phyloP scores from a whole-genome alignment of 371 early-diverging fungal genomes.

The Lichtheimia hyalospora region DNA sequence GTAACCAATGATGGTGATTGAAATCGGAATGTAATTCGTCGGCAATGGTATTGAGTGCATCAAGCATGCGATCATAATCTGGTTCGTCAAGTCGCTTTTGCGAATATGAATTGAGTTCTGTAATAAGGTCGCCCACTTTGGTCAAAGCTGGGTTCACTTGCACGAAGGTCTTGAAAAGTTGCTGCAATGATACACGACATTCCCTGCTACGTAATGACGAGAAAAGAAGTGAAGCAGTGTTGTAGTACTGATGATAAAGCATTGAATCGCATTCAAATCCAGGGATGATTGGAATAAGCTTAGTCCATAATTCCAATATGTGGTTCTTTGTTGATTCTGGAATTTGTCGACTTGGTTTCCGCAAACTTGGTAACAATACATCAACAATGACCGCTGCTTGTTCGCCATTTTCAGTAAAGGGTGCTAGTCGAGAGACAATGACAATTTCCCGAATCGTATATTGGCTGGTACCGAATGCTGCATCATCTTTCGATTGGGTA shows the following conservation, averaged over 20 bases:
- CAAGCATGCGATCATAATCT: conserved; percentile 83
- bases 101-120: conserved; percentile 80
- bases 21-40: conserved; percentile 63
- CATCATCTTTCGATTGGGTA: conserved; percentile 48
- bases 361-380: conserved; percentile 82
- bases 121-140: conserved; percentile 56
- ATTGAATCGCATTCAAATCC: conserved; percentile 43
- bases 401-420: conserved; percentile 67
- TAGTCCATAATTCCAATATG: conserved; percentile 76
- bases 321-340: conserved; percentile 83
- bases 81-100: conserved; percentile 79
- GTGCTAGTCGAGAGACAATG: conserved; percentile 77
- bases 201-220: conserved; percentile 54
- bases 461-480: conserved; percentile 51
- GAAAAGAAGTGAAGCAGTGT: conserved; percentile 61
- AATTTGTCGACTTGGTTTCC: conserved; percentile 66
- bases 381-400: conserved; percentile 70
- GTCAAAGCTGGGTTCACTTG: conserved; percentile 56
- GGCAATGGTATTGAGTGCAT: conserved; percentile 72
- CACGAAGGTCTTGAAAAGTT: conserved; percentile 66
- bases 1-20: conserved; percentile 80
- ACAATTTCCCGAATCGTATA: conserved; percentile 76
- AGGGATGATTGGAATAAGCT: conserved; percentile 62
- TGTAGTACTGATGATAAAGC: conserved; percentile 59
- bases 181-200: conserved; percentile 59